Evolutionary conservation across 805 yeast genomes (phyloP).

Genomic region (Sugiyamaella boreocaroliniensis): DNA sequence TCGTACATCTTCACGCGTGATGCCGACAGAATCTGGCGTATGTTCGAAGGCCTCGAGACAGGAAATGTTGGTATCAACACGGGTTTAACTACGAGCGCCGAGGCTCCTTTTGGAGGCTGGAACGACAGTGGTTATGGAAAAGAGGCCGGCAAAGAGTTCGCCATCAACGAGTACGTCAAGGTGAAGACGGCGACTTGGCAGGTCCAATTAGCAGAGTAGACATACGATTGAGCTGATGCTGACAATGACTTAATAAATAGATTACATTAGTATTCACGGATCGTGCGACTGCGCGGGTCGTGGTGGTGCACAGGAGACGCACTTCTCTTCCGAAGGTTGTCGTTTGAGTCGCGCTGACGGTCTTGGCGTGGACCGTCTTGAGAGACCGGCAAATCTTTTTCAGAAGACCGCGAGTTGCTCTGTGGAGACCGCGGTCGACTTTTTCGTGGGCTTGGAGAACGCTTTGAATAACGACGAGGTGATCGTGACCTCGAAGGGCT

Average conservation of each 20-base stretch:
- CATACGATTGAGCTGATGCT: not conserved
- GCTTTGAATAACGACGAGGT: not conserved
- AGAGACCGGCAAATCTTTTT: too few species aligned
- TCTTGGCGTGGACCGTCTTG: too few species aligned
- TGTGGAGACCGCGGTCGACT: not conserved
- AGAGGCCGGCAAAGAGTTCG: constrained; percentile 64
- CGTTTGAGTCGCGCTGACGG: too few species aligned
- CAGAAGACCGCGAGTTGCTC: too few species aligned
- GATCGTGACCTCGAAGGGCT: not conserved
- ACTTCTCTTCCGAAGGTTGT: too few species aligned
- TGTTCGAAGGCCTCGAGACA: constrained; percentile 60
- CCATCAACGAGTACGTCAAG: constrained; percentile 78
- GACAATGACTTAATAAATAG: not conserved
- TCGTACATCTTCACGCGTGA: constrained; percentile 63
- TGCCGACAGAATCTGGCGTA: constrained; percentile 46
- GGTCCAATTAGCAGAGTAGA: constrained; percentile 1
- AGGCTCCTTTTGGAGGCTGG: constrained; percentile 73
- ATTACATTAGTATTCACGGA: not conserved
- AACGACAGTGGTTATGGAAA: constrained; percentile 88
- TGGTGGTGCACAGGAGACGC: too few species aligned
- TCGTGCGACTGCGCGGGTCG: not conserved
- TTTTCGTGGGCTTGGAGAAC: not conserved
- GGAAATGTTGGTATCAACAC: constrained; percentile 83
- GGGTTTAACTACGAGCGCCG: constrained; percentile 55
- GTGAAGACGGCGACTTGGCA: constrained; percentile 59